Percentiles rank a stretch among this genome's conserved stretches.
Evolutionary conservation across 2,329 filamentous ascomycete species (phyloP).

Genomic region (Colletotrichum zoysiae): DNA sequence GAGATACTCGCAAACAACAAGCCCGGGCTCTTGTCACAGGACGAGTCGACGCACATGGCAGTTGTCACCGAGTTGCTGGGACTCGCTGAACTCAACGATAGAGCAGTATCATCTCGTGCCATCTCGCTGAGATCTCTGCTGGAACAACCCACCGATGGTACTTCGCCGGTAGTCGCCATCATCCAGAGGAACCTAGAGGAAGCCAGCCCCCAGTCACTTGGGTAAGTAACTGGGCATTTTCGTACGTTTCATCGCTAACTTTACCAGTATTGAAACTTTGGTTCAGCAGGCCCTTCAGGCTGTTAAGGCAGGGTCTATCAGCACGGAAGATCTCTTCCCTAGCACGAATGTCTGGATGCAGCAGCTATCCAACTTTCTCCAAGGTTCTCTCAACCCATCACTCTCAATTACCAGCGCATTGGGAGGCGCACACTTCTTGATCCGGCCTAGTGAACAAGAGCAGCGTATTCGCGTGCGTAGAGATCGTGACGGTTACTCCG

Average conservation of each 20-base stretch:
- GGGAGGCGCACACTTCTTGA: conserved; percentile 77
- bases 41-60: conserved; percentile 61
- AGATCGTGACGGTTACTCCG: conserved; percentile 78
- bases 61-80: conserved; percentile 67
- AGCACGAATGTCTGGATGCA: conserved; percentile 73
- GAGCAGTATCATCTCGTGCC: conserved; percentile 55
- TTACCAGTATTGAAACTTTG: conserved; percentile 63
- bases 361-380: conserved; percentile 69
- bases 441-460: conserved; percentile 51
- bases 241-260: conserved; percentile 11
- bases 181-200: conserved; percentile 68
- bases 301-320: conserved; percentile 50
- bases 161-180: conserved; percentile 62
- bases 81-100: conserved; percentile 63
- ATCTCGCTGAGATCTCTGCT: conserved; percentile 59
- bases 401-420: conserved; percentile 81
- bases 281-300: conserved; percentile 61
- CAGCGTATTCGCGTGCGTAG: conserved; percentile 55
- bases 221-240: conserved; percentile 53
- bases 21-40: conserved; percentile 58
- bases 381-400: conserved; percentile 67
- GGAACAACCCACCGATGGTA: conserved; percentile 57
- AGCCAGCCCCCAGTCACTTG: conserved; percentile 62
- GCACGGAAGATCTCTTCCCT: conserved; percentile 70
- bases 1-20: conserved; percentile 61